phyloP scores from a whole-genome alignment of 2,329 filamentous ascomycete genomes.

The Periconia digitata region DNA sequence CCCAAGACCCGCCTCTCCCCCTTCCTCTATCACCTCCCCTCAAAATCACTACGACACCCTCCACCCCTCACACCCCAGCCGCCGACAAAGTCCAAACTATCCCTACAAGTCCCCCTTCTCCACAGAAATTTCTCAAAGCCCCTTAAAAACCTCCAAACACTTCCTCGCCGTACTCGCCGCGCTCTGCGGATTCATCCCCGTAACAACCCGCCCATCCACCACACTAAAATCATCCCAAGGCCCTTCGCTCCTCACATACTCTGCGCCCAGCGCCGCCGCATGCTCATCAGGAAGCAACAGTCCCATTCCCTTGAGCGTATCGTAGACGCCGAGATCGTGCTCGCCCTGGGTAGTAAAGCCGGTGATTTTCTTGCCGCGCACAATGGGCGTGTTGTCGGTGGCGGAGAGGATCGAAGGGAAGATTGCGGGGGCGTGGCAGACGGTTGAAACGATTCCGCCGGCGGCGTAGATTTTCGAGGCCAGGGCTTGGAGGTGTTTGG shows the following conservation, averaged over 20 bases:
- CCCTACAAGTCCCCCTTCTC: no score
- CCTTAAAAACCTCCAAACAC: constrained; percentile 12
- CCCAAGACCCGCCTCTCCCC: no score
- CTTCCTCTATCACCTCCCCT: no score
- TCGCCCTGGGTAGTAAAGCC: constrained; percentile 45
- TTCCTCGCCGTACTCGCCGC: constrained; percentile 37
- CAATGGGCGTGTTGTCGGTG: constrained; percentile 35
- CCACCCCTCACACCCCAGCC: no score
- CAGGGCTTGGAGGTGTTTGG: constrained; percentile 45
- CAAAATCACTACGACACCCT: no score
- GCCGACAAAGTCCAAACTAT: no score
- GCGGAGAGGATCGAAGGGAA: constrained; percentile 40
- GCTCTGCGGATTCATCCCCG: constrained; percentile 39
- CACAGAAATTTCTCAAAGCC: no score
- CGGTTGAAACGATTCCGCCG: constrained; percentile 47
- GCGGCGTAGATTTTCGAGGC: constrained; percentile 42
- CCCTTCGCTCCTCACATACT: constrained; percentile 26
- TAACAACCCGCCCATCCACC: constrained; percentile 40
- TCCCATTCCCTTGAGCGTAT: constrained; percentile 31
- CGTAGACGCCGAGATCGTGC: constrained; percentile 37
- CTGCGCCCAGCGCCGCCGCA: constrained; percentile 32
- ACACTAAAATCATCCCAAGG: constrained; percentile 35
- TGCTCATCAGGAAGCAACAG: constrained; percentile 34
- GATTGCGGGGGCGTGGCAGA: constrained; percentile 46
- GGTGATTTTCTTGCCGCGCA: constrained; percentile 39